Base-by-base conservation (phyloP, 2,329 filamentous ascomycete species). In the Calonectria pteridis region DNA sequence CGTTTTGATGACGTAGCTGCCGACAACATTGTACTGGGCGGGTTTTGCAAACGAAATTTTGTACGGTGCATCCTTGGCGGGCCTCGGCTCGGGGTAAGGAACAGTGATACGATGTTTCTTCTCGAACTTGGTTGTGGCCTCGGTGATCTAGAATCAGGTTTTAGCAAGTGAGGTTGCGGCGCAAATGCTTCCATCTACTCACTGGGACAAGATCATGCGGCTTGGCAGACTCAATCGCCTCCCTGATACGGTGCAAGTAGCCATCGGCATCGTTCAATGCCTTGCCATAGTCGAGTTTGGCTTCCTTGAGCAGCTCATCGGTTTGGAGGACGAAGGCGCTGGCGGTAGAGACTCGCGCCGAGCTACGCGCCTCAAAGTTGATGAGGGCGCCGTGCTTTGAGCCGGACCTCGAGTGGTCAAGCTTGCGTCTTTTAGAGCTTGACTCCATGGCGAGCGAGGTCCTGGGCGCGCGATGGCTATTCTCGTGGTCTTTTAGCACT, bases 41-140 rank as follows among this genome's bases (percentile, higher is more conserved):
- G 97, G 96, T 81, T 91, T 93, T 58, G 89, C 89, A 83, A 95
- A 98, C 49, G 93, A 89, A 67, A 98, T 88, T 80, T 95, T 96
- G 85, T 98, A 98, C 67, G 94, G 93, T 37, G 92, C 92, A 83
- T 96, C 93, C 79, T 91, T 91, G 14, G 91, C 87, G 2, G 96
- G 96, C 65, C 89, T 91, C 23, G 95, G 95, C n/a, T 93, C 89
- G 20, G 96, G 95, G 81, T 95, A 98, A 0, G 97, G 97, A 62
- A 98, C 90, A n/a, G 87, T 84, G 72, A 98, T 89, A 63, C 91
- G 91, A 81, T 92, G 88, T 50, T 89, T 88, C 83, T 92, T 93
- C 78, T 94, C 91, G 79, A 94, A 89, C 74, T 89, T 91, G 81
- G 92, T 87, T 0, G 87, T 88, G 11, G 94, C 95, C 78, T 97